Evolutionary conservation across 2,329 filamentous ascomycete genomes (phyloP).

Genomic region (Curvularia verruculosa): DNA sequence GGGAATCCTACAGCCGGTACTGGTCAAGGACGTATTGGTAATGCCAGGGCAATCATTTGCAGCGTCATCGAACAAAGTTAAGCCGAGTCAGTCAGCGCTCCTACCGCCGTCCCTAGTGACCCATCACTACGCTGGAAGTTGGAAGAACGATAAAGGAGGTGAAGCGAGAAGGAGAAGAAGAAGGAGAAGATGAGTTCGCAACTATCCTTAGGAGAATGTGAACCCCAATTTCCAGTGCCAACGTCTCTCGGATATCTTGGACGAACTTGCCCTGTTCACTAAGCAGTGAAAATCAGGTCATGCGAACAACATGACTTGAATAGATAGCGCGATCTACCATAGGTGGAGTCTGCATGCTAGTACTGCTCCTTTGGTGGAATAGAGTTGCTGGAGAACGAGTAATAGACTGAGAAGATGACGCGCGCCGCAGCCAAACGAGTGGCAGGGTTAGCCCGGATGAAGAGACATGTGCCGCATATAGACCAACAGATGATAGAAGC

Average conservation of each 20-base stretch:
- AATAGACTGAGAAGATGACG: not conserved
- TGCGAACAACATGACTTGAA: not conserved
- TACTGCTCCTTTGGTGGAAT: not conserved
- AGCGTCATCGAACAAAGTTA: conserved; percentile 21
- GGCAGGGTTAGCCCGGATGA: not conserved
- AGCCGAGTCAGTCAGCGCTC: conserved; percentile 2
- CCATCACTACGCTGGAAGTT: conserved; percentile 30
- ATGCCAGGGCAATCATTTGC: conserved; percentile 27
- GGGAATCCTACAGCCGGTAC: conserved; percentile 30
- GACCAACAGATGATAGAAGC: not conserved
- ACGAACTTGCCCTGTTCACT: not conserved
- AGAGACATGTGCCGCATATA: not conserved
- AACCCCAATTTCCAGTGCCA: too few species aligned
- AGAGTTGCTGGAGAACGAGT: not conserved
- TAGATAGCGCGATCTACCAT: not conserved
- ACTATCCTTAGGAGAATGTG: too few species aligned
- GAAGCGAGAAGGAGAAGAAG: conserved; percentile 15
- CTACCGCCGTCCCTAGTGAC: conserved; percentile 19
- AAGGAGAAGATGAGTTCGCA: not conserved
- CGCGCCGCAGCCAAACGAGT: not conserved
- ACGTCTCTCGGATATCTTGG: not conserved
- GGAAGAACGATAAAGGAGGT: conserved; percentile 27
- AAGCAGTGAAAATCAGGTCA: not conserved
- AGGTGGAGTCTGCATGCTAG: not conserved
- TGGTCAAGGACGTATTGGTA: conserved; percentile 38